Conservation (phyloP, 805 yeast genomes). For the Monosporozyma solicola region DNA sequence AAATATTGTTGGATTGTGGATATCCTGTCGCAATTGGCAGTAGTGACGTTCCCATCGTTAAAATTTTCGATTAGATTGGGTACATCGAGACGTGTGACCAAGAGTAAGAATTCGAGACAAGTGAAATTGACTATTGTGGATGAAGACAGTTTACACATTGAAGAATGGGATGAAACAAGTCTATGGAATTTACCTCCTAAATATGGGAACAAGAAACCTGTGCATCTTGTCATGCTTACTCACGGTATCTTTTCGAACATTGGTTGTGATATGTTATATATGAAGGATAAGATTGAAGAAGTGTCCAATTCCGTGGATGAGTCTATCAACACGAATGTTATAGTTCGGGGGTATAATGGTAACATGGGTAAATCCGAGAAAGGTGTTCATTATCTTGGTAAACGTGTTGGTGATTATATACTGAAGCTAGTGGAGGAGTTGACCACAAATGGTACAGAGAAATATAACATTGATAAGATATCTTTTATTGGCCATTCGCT, state of each 20-base stretch:
- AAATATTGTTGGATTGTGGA: slow-evolving; percentile 70
- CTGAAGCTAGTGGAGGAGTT: slow-evolving; percentile 39
- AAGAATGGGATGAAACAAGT: slow-evolving; percentile 47
- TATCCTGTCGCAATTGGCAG: slow-evolving; percentile 69
- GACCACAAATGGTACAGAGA: slow-evolving; percentile 11
- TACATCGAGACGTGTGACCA: slow-evolving; percentile 28
- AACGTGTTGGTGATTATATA: slow-evolving; percentile 67
- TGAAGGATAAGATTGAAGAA: slow-evolving; percentile 70
- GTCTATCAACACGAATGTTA: slow-evolving; percentile 40
- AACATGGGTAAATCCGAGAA: slow-evolving; percentile 84
- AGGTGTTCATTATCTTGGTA: slow-evolving; percentile 79
- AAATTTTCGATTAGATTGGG: slow-evolving; percentile 57
- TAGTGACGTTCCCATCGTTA: slow-evolving; percentile 59
- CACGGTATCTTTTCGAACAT: slow-evolving; percentile 91
- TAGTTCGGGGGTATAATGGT: slow-evolving; percentile 74
- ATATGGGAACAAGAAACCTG: slow-evolving; percentile 38
- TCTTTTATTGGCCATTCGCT: slow-evolving; percentile 91
- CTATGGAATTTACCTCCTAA: slow-evolving; percentile 69
- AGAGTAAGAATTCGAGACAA: slow-evolving; percentile 6
- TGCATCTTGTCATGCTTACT: slow-evolving; percentile 76
- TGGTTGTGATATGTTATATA: slow-evolving; percentile 80
- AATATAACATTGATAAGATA: slow-evolving; percentile 44
- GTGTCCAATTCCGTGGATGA: slow-evolving; percentile 13
- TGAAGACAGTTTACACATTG: slow-evolving; percentile 18
- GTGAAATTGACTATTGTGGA: slow-evolving; percentile 1